Percentiles rank a stretch among this genome's conserved stretches.
phyloP scores from a whole-genome alignment of 495 filamentous ascomycete species.

The Penicillium herquei region DNA sequence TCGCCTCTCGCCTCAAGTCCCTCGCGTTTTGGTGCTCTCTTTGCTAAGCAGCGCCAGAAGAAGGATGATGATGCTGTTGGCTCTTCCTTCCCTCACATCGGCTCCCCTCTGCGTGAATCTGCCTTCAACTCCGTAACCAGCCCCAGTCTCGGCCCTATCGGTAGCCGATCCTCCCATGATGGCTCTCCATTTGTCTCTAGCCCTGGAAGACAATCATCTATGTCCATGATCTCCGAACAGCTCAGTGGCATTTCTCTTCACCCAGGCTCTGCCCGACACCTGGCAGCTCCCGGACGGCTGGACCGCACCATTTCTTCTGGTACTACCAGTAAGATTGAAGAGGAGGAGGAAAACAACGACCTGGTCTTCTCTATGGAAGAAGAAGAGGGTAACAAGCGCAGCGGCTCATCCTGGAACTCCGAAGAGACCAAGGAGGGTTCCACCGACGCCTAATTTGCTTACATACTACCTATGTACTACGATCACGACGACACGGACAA shows the following conservation, averaged over 20 bases:
- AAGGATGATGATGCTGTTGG: slow-evolving; percentile 68
- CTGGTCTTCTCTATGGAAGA: slow-evolving; percentile 84
- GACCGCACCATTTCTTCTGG: slow-evolving; percentile 47
- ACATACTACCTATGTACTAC: slow-evolving; percentile 5
- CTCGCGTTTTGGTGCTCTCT: slow-evolving; percentile 82
- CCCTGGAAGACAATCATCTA: slow-evolving; percentile 62
- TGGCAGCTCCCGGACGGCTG: slow-evolving; percentile 32
- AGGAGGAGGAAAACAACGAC: slow-evolving; percentile 57
- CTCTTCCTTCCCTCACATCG: slow-evolving; percentile 79
- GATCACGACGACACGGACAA: slow-evolving; percentile 22
- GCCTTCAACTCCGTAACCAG: slow-evolving; percentile 56
- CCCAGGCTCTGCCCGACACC: slow-evolving; percentile 43
- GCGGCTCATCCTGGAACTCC: slow-evolving; percentile 33
- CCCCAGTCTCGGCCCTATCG: slow-evolving; percentile 62
- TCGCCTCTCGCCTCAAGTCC: slow-evolving; percentile 79
- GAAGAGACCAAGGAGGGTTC: slow-evolving; percentile 25
- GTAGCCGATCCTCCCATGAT: slow-evolving; percentile 53
- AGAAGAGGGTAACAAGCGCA: slow-evolving; percentile 53
- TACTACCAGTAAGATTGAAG: slow-evolving; percentile 67
- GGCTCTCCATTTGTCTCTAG: slow-evolving; percentile 62
- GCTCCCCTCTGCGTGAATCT: slow-evolving; percentile 91
- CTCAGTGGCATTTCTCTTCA: slow-evolving; percentile 51
- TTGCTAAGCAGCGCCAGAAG: slow-evolving; percentile 68
- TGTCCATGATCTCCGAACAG: slow-evolving; percentile 72
- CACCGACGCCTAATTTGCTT: slow-evolving; percentile 16